Percentiles rank a stretch among this genome's conserved stretches.
These are phyloP conservation scores for Cryptococcus sp. DNA, from an alignment of 1,284 basidiomycete species.

Conservation along the genomic window DNA sequence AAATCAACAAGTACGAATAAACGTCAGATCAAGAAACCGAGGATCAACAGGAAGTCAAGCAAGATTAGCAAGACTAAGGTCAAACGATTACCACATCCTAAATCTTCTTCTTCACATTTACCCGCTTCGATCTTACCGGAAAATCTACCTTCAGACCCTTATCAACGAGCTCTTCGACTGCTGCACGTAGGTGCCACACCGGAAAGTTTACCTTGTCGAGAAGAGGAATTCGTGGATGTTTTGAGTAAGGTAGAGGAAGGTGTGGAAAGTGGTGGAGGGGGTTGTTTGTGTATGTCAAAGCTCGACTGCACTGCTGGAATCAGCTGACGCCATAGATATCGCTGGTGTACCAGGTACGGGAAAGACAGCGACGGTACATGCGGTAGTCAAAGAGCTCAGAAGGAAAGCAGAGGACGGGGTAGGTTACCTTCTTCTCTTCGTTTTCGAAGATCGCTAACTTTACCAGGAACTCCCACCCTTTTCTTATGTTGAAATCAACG, in stretches of 20 bases:
- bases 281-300: conserved; percentile 72
- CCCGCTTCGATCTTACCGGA: conserved; percentile 25
- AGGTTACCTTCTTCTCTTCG: conserved; percentile 23
- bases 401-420: conserved; percentile 76
- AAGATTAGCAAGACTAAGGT: conserved; percentile 6
- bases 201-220: conserved; percentile 82
- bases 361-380: conserved; percentile 96
- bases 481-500: conserved; percentile 97
- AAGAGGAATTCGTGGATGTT: conserved; percentile 77
- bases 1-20: conserved; percentile 4
- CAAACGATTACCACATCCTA: conserved; percentile 30
- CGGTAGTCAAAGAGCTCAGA: conserved; percentile 80
- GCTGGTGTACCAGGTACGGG: conserved; percentile 97
- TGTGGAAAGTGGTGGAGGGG: conserved; percentile 86
- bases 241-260: conserved; percentile 75
- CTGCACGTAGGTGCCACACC: conserved; percentile 92
- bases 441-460: background rate
- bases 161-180: conserved; percentile 76
- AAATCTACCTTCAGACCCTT: conserved; percentile 65
- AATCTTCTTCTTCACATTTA: conserved; percentile 28
- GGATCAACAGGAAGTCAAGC: conserved; percentile 7
- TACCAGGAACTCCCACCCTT: conserved; percentile 82
- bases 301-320: background rate
- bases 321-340: conserved; percentile 60
- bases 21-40: background rate